Evolutionary conservation across 148 eudicot species (phyloP).

Genomic region (Heliosperma pusillum): DNA sequence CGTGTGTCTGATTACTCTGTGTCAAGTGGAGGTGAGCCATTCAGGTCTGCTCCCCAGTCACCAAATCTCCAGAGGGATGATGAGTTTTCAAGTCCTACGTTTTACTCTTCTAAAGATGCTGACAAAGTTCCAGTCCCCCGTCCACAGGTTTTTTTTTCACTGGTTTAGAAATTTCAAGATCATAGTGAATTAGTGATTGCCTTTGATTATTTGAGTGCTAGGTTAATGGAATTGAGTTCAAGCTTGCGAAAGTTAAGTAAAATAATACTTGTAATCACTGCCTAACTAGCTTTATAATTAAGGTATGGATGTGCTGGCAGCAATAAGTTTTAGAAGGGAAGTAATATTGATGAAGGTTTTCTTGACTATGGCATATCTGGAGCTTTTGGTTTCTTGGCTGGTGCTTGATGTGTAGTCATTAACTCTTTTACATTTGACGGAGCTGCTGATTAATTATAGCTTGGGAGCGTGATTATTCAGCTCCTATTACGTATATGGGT

Average conservation of each 20-base stretch:
- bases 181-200: not conserved
- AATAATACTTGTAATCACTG: not conserved
- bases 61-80: constrained; percentile 53
- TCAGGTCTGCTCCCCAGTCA: constrained; percentile 59
- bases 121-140: constrained; percentile 30
- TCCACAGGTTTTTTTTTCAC: constrained; percentile 48
- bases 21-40: constrained; percentile 66
- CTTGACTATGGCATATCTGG: not conserved
- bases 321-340: not conserved
- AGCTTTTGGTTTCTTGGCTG: not conserved
- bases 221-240: not conserved
- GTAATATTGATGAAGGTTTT: not conserved
- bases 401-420: not conserved
- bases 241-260: not conserved
- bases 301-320: not conserved
- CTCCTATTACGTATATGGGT: too few species aligned
- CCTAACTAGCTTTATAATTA: not conserved
- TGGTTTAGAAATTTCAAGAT: constrained; percentile 7
- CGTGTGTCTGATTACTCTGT: constrained; percentile 69
- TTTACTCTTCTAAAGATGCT: constrained; percentile 38
- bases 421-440: not conserved
- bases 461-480: too few species aligned
- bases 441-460: not conserved
- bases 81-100: constrained; percentile 53
- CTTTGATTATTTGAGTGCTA: not conserved